Base-by-base conservation (phyloP, 768 basidiomycete genomes). In the Agaricus blazei region DNA sequence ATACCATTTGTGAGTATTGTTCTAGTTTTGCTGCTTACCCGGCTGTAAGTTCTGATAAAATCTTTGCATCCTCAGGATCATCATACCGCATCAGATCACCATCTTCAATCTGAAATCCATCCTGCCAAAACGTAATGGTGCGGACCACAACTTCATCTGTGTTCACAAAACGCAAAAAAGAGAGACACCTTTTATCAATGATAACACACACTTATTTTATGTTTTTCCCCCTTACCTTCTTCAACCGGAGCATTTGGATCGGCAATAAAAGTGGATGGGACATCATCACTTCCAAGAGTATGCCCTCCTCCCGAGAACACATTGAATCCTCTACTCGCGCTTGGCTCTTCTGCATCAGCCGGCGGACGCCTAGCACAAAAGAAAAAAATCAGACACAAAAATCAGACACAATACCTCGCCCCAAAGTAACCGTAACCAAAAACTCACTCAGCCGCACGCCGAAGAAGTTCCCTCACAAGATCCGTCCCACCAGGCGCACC, bases 101-200 rank as follows among this genome's bases (percentile, higher is more conserved):
- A 59, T 93, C 91, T 64, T 97, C 91, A 44, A 98, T 81, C 46
- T 85, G 85, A 70, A 97, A 98, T 0, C 97, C 97, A 57, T 98
- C 81, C 40, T 85, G 79, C 96, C 96, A 98, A 72, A 98, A 90
- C 0, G 88, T 94, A 42, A 98, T 73, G 53, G 81, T 78, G 8
- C 96, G 84, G 47, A 85, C 80, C 0, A 77, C 87, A 3, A 80
- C 76, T 49, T 84, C 80, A 55, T 79, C 78, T 57, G 78, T 37
- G 19, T 19, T 19, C 19, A 19, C 19, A 19, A 19, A 19, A 19
- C 19, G 19, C 19, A 19, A 19, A 19, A 19, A 19, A 19, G 19
- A 19, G 19, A 19, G 19, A 19, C 19, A 19, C 19, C 19, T 19
- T 19, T 19, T 19, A 19, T 19, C 19, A 19, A 19, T 19, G 19